Percentiles rank a stretch among this genome's conserved stretches.
These are phyloP conservation scores for Kalmusia sp. DNA, from an alignment of 2,329 filamentous ascomycete species.

Conservation along the genomic window DNA sequence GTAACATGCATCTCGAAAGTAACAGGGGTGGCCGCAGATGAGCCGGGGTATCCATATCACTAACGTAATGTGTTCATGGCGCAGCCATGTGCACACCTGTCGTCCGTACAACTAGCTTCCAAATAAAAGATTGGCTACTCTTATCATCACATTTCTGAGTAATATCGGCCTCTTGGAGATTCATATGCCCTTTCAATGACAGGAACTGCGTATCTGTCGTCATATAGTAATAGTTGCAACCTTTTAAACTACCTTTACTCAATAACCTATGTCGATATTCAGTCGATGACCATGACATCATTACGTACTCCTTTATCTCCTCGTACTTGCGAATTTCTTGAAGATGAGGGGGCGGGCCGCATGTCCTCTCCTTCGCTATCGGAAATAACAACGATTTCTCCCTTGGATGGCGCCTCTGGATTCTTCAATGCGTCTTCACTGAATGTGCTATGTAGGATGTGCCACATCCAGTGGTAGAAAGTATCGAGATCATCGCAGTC, in stretches of 20 bases:
- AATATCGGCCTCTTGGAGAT: no score
- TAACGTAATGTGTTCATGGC: not conserved
- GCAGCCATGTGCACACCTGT: not conserved
- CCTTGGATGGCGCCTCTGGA: conserved; percentile 30
- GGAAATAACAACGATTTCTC: conserved; percentile 38
- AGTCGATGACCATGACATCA: no score
- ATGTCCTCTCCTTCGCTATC: conserved; percentile 34
- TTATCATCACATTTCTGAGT: no score
- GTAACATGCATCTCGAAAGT: not conserved
- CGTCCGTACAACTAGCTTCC: not conserved
- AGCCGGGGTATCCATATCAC: not conserved
- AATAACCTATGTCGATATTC: no score
- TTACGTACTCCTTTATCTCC: no score
- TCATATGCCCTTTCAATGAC: no score
- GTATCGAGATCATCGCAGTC: conserved; percentile 19
- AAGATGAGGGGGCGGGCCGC: not conserved
- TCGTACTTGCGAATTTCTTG: not conserved
- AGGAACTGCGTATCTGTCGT: no score
- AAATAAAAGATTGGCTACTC: no score
- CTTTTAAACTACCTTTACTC: no score
- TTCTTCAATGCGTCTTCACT: conserved; percentile 25
- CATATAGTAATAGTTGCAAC: no score
- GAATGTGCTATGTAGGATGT: conserved; percentile 33
- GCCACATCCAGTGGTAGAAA: conserved; percentile 36
- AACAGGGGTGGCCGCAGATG: not conserved